Evolutionary conservation across 225 moss, liverwort and hornwort species (phyloP).

Genomic region (Physcomitrellopsis africana): DNA sequence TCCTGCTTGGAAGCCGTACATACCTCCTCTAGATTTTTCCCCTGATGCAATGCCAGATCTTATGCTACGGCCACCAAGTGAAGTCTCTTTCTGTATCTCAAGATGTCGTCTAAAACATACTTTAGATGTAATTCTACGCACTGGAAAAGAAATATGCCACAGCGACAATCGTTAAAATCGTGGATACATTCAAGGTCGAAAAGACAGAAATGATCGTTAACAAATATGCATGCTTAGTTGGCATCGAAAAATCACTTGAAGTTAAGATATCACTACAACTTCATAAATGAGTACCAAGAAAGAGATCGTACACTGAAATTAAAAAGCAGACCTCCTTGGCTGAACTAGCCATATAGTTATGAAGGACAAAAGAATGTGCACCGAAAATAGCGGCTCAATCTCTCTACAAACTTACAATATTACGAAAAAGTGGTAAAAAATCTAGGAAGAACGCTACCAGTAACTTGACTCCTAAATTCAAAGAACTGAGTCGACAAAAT

Average conservation of each 20-base stretch:
- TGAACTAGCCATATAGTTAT: not conserved
- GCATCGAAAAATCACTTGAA: not conserved
- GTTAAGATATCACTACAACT: not conserved
- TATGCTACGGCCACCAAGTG: slow-evolving; percentile 30
- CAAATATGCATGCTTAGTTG: not conserved
- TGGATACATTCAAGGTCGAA: not conserved
- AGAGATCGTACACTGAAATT: not conserved
- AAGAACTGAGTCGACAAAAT: not conserved
- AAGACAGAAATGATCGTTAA: not conserved
- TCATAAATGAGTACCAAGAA: not conserved
- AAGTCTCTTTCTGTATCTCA: slow-evolving; percentile 37
- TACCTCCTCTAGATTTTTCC: slow-evolving; percentile 45
- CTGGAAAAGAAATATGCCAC: slow-evolving; percentile 29
- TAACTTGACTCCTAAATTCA: not conserved
- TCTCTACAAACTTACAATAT: not conserved
- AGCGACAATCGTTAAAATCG: slow-evolving; percentile 11
- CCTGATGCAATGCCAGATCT: slow-evolving; percentile 41
- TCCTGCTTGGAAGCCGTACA: slow-evolving; percentile 7
- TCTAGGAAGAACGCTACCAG: not conserved
- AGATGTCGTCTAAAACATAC: slow-evolving; percentile 51
- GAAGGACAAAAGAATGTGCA: not conserved
- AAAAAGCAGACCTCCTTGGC: not conserved
- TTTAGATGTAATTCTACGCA: slow-evolving; percentile 53
- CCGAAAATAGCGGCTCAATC: not conserved
- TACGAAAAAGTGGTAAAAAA: slow-evolving; percentile 1